These are phyloP conservation scores for Hydrangea macrophylla DNA, from an alignment of 148 eudicot species.

Conservation along the genomic window DNA sequence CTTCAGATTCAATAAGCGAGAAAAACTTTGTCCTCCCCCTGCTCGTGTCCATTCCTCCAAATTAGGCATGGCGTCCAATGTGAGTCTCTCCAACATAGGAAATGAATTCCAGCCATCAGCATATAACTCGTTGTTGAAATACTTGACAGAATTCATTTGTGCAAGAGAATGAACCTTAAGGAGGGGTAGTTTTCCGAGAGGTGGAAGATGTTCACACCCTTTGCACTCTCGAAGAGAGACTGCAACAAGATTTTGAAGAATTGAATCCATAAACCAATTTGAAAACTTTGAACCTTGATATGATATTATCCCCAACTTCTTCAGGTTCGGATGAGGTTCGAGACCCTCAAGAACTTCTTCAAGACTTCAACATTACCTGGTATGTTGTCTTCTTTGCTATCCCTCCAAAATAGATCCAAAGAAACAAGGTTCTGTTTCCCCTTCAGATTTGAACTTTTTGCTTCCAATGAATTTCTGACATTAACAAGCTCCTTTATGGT, in stretches of 20 bases:
- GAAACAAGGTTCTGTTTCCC: neutral
- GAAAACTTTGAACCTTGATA: conserved; percentile 3
- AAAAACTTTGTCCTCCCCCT: neutral
- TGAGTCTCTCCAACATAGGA: neutral
- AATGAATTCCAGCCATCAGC: neutral
- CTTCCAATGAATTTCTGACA: neutral
- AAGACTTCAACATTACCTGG: neutral
- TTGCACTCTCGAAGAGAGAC: neutral
- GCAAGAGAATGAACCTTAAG: accelerated
- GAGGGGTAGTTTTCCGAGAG: conserved; percentile 5
- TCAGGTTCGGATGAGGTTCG: conserved; percentile 3
- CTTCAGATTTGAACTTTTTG: neutral
- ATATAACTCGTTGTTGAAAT: neutral
- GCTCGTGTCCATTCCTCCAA: conserved; percentile 8
- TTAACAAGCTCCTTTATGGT: neutral
- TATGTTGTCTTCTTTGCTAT: neutral
- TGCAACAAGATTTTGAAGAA: conserved; percentile 3
- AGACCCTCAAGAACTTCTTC: conserved; percentile 6
- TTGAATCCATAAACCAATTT: neutral
- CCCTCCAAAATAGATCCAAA: neutral
- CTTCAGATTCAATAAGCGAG: neutral
- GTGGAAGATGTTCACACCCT: neutral
- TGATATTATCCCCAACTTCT: neutral
- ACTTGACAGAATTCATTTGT: neutral
- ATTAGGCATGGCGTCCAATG: neutral